These are phyloP conservation scores for Aspergillus japonicus DNA, from an alignment of 2,329 filamentous ascomycete species.

Conservation along the genomic window DNA sequence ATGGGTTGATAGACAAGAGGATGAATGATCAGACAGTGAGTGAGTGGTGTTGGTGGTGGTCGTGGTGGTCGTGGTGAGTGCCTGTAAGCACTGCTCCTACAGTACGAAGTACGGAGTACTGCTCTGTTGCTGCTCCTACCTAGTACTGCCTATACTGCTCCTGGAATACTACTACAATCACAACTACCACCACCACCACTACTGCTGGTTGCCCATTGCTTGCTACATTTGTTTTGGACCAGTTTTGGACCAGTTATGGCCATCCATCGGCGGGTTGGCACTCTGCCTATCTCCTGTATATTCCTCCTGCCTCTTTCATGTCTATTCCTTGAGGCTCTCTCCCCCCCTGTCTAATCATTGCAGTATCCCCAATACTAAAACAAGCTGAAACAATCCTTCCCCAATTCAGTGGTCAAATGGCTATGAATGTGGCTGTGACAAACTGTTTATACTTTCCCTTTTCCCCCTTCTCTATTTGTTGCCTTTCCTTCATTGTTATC, in stretches of 20 bases:
- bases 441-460: background rate
- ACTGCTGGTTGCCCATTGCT: no score
- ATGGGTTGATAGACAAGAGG: constrained; percentile 7
- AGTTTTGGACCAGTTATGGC: no score
- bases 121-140: background rate
- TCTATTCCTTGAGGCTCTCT: constrained; percentile 3
- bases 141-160: background rate
- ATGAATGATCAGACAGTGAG: background rate
- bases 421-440: background rate
- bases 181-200: no score
- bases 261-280: no score
- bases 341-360: background rate
- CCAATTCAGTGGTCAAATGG: background rate
- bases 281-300: no score
- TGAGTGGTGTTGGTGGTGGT: background rate
- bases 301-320: no score
- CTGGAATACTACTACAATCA: no score
- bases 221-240: no score
- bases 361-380: background rate
- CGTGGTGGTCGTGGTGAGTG: no score
- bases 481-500: background rate
- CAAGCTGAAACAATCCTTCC: background rate
- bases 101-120: no score
- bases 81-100: no score
- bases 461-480: background rate